Percentiles rank a stretch among this genome's conserved stretches.
Evolutionary conservation across 176 grass and related monocot species (phyloP).

Genomic region (Rhynchospora breviuscula): DNA sequence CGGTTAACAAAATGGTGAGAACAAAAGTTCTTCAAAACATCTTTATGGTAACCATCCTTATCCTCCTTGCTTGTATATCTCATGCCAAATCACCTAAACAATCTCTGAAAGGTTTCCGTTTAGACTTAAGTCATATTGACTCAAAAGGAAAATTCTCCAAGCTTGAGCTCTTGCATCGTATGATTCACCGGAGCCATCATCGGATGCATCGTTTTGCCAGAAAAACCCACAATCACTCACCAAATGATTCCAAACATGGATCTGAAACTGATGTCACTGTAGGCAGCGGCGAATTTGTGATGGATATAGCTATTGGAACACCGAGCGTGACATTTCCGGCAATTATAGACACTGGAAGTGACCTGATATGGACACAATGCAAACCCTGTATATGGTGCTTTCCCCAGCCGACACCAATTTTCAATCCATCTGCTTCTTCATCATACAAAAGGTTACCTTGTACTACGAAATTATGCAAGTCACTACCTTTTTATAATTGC

Average conservation of each 20-base stretch:
- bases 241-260: constrained; percentile 1
- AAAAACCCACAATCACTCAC: constrained; percentile 5
- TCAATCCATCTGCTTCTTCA: constrained; percentile 59
- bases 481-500: constrained; percentile 42
- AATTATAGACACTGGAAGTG: constrained; percentile 76
- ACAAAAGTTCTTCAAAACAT: constrained; percentile 30
- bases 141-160: constrained; percentile 55
- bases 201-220: constrained; percentile 56
- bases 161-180: constrained; percentile 53
- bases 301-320: constrained; percentile 70
- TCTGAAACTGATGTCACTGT: constrained; percentile 40
- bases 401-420: constrained; percentile 44
- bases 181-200: constrained; percentile 53
- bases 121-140: constrained; percentile 64
- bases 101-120: constrained; percentile 30
- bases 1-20: neutral
- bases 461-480: constrained; percentile 33
- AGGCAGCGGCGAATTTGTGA: constrained; percentile 51
- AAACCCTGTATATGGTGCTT: constrained; percentile 59
- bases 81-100: neutral
- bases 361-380: constrained; percentile 86
- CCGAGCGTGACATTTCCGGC: constrained; percentile 42
- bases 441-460: constrained; percentile 51
- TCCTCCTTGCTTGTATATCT: neutral
- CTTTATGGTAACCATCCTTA: constrained; percentile 16